Percentiles rank a stretch among this genome's conserved stretches.
Evolutionary conservation across 345 rosid species (phyloP).

Genomic region (Litchi chinensis): DNA sequence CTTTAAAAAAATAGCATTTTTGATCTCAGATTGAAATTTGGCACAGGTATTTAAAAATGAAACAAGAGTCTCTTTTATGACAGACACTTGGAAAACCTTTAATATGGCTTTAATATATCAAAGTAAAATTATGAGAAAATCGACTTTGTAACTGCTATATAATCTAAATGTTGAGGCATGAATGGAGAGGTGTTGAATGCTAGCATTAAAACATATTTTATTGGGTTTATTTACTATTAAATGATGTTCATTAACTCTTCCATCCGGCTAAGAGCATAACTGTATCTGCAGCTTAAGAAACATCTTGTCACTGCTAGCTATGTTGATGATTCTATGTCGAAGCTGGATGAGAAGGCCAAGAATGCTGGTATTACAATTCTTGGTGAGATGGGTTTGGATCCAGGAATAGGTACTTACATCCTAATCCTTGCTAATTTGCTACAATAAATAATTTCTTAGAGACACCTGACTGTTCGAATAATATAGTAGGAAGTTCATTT

Average conservation of each 20-base stretch:
- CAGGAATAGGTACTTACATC: slow-evolving; percentile 78
- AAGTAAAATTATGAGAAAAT: background rate
- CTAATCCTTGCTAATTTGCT: slow-evolving; percentile 9
- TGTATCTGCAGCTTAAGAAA: slow-evolving; percentile 61
- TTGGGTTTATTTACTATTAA: background rate
- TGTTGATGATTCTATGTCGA: slow-evolving; percentile 70
- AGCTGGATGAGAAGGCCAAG: slow-evolving; percentile 70
- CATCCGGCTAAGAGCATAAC: slow-evolving; percentile 7
- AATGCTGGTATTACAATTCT: slow-evolving; percentile 80
- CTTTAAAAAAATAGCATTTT: background rate
- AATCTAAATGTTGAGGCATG: slow-evolving; percentile 2
- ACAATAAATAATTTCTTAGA: background rate
- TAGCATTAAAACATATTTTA: background rate
- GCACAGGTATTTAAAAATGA: background rate
- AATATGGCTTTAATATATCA: background rate
- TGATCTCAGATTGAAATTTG: background rate
- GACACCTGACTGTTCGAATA: background rate
- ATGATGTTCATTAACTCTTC: slow-evolving; percentile 6
- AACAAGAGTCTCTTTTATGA: background rate
- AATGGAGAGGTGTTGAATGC: background rate
- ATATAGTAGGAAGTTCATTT: background rate
- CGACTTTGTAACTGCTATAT: background rate
- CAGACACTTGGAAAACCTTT: background rate
- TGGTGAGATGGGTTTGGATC: slow-evolving; percentile 98
- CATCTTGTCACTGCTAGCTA: slow-evolving; percentile 98